Conservation (phyloP, 1,284 basidiomycete genomes). For the Boletus semigastroideus region DNA sequence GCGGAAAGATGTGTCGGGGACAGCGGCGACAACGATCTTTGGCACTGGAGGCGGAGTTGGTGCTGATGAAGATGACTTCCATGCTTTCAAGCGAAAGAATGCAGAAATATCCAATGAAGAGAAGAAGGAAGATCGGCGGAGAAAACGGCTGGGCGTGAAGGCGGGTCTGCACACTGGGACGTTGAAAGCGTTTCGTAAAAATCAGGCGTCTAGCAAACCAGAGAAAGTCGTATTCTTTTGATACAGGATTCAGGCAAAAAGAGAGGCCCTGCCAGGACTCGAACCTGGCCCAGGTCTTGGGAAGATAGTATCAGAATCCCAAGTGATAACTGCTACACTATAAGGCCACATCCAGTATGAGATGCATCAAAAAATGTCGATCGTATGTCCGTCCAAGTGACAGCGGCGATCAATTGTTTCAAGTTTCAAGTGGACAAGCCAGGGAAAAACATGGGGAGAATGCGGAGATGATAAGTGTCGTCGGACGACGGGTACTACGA, state of each 20-base stretch:
- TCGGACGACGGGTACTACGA: no score
- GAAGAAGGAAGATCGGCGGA: conserved; percentile 45
- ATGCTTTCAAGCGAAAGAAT: conserved; percentile 67
- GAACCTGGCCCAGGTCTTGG: conserved; percentile 31
- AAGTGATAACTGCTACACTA: conserved; percentile 64
- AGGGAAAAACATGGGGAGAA: no score
- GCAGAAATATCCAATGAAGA: conserved; percentile 62
- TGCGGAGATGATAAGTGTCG: no score
- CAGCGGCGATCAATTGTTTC: background rate
- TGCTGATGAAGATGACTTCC: conserved; percentile 94
- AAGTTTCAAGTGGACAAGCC: background rate
- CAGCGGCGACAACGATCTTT: conserved; percentile 38
- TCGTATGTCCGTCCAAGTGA: background rate
- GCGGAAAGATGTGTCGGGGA: conserved; percentile 49
- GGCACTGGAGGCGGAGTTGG: conserved; percentile 60
- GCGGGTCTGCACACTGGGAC: conserved; percentile 45
- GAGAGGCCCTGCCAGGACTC: conserved; percentile 23
- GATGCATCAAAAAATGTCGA: background rate
- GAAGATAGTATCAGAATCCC: conserved; percentile 47
- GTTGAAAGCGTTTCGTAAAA: conserved; percentile 43
- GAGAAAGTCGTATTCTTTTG: conserved; percentile 64
- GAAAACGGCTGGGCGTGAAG: conserved; percentile 43
- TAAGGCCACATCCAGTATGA: conserved; percentile 17
- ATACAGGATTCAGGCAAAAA: conserved; percentile 6
- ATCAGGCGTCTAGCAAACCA: conserved; percentile 27